A percentile compares a stretch with the other conserved stretches of the same genome.
phyloP scores from a whole-genome alignment of 441 rosid genomes.

The Erodium chrysanthum region DNA sequence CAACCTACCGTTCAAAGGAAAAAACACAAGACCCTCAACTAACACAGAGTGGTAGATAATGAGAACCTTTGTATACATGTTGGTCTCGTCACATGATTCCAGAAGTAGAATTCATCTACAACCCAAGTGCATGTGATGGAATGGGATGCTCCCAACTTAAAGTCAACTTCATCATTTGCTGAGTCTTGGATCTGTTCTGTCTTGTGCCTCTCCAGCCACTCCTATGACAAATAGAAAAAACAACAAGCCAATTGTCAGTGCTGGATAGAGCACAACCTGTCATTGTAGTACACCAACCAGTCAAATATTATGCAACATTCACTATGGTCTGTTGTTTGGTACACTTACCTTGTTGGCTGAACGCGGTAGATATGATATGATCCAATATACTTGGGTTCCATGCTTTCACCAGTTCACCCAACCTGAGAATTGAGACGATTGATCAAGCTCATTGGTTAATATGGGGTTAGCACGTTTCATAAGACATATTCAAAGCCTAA shows the following conservation, averaged over 20 bases:
- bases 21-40: conserved; percentile 13
- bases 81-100: not conserved
- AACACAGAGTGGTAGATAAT: not conserved
- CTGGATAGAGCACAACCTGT: not conserved
- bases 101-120: not conserved
- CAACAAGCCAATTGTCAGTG: not conserved
- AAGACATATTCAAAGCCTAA: not conserved
- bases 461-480: not conserved
- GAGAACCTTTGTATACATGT: not conserved
- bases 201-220: not conserved
- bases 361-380: too few relatives aligned
- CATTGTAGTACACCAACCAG: not conserved
- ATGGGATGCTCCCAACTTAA: not conserved
- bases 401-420: not conserved
- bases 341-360: not conserved
- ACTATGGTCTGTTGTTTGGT: not conserved
- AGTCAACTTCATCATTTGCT: not conserved
- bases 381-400: not conserved
- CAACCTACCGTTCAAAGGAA: conserved; percentile 45
- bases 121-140: not conserved
- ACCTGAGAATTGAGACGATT: not conserved
- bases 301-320: not conserved
- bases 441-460: not conserved
- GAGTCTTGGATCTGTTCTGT: conserved; percentile 5
- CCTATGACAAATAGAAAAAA: not conserved